A percentile compares a stretch with the other conserved stretches of the same genome.
Conservation (phyloP, 2,329 filamentous ascomycete species). For the Beauveria asiatica region DNA sequence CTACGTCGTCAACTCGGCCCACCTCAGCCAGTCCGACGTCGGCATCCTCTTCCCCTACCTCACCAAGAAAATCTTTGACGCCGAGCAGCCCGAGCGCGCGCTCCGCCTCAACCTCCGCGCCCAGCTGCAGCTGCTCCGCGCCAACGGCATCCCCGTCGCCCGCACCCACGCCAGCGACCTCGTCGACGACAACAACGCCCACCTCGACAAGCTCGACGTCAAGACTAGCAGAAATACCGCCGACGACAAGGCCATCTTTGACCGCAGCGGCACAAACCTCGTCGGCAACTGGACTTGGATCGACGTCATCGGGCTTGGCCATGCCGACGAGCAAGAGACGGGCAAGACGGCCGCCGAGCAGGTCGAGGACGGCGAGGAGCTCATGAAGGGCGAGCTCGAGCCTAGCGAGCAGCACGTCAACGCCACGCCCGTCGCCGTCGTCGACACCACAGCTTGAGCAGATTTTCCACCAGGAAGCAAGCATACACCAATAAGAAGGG, state of each 20-base stretch:
- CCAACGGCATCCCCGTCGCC: conserved; percentile 39
- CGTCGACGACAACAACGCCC: conserved; percentile 32
- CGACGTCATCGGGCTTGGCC: conserved; percentile 41
- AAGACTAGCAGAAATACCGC: conserved; percentile 20
- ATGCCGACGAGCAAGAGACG: conserved; percentile 19
- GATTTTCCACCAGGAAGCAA: background rate
- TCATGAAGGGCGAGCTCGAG: conserved; percentile 28
- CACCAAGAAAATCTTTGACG: conserved; percentile 48
- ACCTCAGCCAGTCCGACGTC: conserved; percentile 78
- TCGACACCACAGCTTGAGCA: background rate
- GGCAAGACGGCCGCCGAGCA: conserved; percentile 24
- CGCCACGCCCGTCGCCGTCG: background rate
- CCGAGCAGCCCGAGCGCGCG: conserved; percentile 49
- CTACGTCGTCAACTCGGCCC: conserved; percentile 65
- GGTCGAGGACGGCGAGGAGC: conserved; percentile 27
- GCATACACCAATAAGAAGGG: background rate
- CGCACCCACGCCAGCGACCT: conserved; percentile 42
- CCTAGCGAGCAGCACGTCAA: conserved; percentile 6
- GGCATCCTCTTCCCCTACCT: conserved; percentile 72
- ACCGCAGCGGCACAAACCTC: conserved; percentile 28
- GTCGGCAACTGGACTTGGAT: conserved; percentile 46
- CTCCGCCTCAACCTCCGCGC: conserved; percentile 52
- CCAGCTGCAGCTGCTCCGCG: conserved; percentile 46
- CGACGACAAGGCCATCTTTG: conserved; percentile 44
- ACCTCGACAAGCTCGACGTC: conserved; percentile 27